Evolutionary conservation across 306 rosid species (phyloP), one percentile per base, ranked within the genome.

Genomic region (Sindora glabra): DNA sequence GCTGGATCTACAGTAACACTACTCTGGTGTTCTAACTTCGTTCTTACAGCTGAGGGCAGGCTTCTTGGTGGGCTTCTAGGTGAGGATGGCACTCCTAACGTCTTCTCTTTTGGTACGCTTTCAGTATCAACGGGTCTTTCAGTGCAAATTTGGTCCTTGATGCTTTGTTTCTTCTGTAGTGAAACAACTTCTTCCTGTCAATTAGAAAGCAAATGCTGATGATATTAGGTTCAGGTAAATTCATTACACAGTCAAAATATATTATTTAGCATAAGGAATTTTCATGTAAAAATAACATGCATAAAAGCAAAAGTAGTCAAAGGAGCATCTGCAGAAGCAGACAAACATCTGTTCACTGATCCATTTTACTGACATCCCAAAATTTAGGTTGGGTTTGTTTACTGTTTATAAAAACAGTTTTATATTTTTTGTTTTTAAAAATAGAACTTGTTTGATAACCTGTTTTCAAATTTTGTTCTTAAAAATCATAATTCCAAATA

Each of bases 51-150:
- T 18, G 74, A 45, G 38, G 79, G 56, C 13, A 53, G 56, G 69
- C 48, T 75, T 79, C 70, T 74, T 3, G 87, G 76, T 14, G 89
- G 77, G 76, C 79, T 75, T 68, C 64, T 52, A 14, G 84, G 72
- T 32, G 86, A 77, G 42, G 89, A 69, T 41, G 89, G 70, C 49
- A 74, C 69, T 34, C 73, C 70, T 51, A 81, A 55, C 59, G 58
- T 63, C 78, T 78, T 80, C 59, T 79, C 97, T 82, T 79, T 94
- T 54, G 49, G 52, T 51, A 67, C 64, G 57, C 74, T 75, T 50
- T 77, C 90, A 17, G 47, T 64, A 65, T 72, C 94, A 47, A 72
- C 68, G 22, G 75, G 65, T 69, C 76, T 83, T 72, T 82, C 82
- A 19, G 46, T 34, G 68, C 69, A 87, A 57, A 79, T 71, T 62